These are phyloP conservation scores for Spergularia azorica DNA, from an alignment of 179 eudicot species.

Conservation along the genomic window DNA sequence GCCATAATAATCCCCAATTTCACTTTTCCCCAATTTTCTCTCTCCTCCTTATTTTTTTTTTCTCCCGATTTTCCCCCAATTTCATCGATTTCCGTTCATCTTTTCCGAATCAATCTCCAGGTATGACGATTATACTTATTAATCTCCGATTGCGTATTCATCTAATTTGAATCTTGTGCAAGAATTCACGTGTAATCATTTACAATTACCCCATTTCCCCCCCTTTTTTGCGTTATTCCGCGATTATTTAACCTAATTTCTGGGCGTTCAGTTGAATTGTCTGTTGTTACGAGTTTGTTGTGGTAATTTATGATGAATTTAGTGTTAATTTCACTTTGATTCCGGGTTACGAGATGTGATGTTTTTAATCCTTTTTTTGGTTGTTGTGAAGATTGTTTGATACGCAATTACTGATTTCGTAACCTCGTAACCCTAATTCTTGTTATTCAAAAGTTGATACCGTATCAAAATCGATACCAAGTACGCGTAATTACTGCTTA, in stretches of 20 bases:
- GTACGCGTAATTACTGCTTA: background rate
- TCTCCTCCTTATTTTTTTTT: background rate
- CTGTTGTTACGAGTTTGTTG: background rate
- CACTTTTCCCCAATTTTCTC: background rate
- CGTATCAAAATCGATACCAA: background rate
- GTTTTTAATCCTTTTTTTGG: no score
- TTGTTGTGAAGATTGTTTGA: background rate
- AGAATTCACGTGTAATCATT: background rate
- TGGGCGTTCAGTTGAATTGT: background rate
- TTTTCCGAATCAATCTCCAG: background rate
- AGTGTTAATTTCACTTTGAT: background rate
- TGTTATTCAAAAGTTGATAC: background rate
- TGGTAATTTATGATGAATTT: background rate
- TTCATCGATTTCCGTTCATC: background rate
- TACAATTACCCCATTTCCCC: background rate
- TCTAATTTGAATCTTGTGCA: background rate
- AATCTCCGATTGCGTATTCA: background rate
- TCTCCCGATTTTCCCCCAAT: background rate
- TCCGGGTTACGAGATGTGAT: background rate
- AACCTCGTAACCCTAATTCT: conserved; percentile 12
- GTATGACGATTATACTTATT: background rate
- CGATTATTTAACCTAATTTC: background rate
- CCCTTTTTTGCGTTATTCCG: background rate
- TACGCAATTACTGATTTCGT: background rate
- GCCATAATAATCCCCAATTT: background rate